Percentiles rank a stretch among this genome's conserved stretches.
Evolutionary conservation across 2,329 filamentous ascomycete species (phyloP).

Genomic region (Bertia moriformis): DNA sequence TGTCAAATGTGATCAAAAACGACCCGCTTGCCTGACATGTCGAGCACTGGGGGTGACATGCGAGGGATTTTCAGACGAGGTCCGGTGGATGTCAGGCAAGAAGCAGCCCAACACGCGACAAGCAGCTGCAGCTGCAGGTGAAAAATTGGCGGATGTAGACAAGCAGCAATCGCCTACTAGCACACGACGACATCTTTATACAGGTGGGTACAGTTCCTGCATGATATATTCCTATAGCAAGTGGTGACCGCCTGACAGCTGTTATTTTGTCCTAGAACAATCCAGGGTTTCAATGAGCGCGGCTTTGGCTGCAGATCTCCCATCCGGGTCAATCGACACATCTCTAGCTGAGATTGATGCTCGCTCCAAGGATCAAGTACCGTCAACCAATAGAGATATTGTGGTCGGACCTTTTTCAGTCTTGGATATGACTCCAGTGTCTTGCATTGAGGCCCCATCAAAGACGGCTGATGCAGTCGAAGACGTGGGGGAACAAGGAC

Average conservation of each 20-base stretch:
- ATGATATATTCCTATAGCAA: neutral
- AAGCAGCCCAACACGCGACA: slow-evolving; percentile 3
- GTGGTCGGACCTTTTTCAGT: neutral
- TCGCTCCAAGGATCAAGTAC: slow-evolving; percentile 8
- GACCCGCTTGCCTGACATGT: slow-evolving; percentile 14
- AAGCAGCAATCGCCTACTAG: neutral
- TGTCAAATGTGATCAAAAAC: slow-evolving; percentile 18
- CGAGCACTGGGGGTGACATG: slow-evolving; percentile 11
- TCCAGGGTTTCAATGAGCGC: slow-evolving; percentile 14
- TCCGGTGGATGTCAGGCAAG: slow-evolving; percentile 12
- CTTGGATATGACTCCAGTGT: neutral
- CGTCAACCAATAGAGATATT: slow-evolving; percentile 1
- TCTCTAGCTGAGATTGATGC: slow-evolving; percentile 15
- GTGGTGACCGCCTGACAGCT: neutral
- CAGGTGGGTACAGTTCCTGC: neutral
- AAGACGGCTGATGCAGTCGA: neutral
- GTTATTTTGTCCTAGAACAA: slow-evolving; percentile 7
- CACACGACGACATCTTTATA: neutral
- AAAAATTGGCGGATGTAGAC: no score
- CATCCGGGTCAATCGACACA: slow-evolving; percentile 14
- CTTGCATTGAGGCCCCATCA: neutral
- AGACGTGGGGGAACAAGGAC: neutral
- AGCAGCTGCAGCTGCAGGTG: no score
- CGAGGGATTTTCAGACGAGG: slow-evolving; percentile 13
- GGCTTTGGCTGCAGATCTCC: slow-evolving; percentile 9